Percentiles rank a stretch among this genome's conserved stretches.
phyloP scores from a whole-genome alignment of 805 yeast genomes.

The Blastobotrys americana region DNA sequence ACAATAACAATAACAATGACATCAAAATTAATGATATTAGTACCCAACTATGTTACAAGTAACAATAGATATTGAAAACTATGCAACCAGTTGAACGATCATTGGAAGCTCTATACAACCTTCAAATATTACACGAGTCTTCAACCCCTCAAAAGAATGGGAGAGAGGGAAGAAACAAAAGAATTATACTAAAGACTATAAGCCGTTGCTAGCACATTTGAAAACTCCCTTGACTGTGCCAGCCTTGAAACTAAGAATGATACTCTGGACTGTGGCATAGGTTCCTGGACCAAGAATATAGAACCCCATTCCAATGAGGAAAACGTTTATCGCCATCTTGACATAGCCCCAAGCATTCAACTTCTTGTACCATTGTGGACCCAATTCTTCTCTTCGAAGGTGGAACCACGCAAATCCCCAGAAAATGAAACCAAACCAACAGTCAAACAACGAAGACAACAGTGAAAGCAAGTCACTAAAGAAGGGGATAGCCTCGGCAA shows the following conservation, averaged over 20 bases:
- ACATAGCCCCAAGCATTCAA: conserved; percentile 32
- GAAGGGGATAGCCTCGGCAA: conserved; percentile 61
- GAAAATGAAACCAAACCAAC: conserved; percentile 60
- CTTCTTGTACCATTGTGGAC: conserved; percentile 28
- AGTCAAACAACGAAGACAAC: conserved; percentile 56
- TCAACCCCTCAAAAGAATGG: background rate
- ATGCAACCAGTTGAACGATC: no score
- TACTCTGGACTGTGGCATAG: conserved; percentile 49
- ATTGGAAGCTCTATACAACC: no score
- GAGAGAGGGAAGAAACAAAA: background rate
- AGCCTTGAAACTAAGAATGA: conserved; percentile 43
- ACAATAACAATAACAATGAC: no score
- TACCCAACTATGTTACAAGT: no score
- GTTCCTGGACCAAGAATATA: conserved; percentile 55
- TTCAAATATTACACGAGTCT: no score
- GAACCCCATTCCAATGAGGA: conserved; percentile 41
- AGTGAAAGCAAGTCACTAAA: conserved; percentile 50
- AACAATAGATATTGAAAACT: no score
- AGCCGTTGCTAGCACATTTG: conserved; percentile 42
- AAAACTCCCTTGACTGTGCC: conserved; percentile 47
- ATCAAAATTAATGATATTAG: no score
- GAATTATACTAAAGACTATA: no score
- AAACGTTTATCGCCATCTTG: conserved; percentile 33
- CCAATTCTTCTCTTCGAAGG: conserved; percentile 34
- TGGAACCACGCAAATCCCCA: conserved; percentile 53